These are phyloP conservation scores for Lachancea sp. DNA, from an alignment of 805 yeast species.

Conservation along the genomic window DNA sequence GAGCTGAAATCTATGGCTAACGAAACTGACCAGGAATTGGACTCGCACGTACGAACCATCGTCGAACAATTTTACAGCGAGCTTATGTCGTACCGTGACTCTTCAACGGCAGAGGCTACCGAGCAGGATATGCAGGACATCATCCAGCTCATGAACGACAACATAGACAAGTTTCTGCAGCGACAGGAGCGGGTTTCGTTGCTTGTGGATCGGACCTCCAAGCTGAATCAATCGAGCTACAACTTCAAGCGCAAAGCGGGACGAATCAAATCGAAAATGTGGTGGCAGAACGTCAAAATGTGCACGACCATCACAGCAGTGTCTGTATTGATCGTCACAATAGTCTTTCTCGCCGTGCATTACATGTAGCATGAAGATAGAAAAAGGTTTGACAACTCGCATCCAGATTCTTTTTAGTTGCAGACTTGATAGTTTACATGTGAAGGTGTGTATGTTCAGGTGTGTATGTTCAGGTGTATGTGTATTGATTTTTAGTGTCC, in stretches of 20 bases:
- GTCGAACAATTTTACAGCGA: constrained; percentile 29
- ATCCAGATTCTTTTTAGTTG: too few species aligned
- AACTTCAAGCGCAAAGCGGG: constrained; percentile 66
- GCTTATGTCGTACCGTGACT: constrained; percentile 17
- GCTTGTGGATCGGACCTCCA: constrained; percentile 73
- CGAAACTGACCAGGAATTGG: constrained; percentile 20
- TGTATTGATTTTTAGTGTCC: too few species aligned
- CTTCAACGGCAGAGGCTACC: constrained; percentile 19
- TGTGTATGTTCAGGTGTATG: not conserved
- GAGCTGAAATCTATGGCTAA: constrained; percentile 23
- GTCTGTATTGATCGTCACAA: constrained; percentile 2
- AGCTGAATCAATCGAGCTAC: constrained; percentile 58
- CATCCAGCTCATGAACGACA: constrained; percentile 33
- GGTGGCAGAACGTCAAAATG: constrained; percentile 56
- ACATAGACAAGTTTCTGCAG: constrained; percentile 45
- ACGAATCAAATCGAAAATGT: constrained; percentile 55
- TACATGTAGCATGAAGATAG: constrained; percentile 1
- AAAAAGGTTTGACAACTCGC: not conserved
- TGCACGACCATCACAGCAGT: constrained; percentile 6
- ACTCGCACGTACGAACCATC: constrained; percentile 22
- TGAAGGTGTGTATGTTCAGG: not conserved
- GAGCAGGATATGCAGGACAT: constrained; percentile 29
- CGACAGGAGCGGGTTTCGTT: constrained; percentile 72
- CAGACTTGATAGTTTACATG: too few species aligned
- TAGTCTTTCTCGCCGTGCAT: constrained; percentile 6